phyloP scores from a whole-genome alignment of 2,329 filamentous ascomycete genomes.

The Fusarium albosuccineum region DNA sequence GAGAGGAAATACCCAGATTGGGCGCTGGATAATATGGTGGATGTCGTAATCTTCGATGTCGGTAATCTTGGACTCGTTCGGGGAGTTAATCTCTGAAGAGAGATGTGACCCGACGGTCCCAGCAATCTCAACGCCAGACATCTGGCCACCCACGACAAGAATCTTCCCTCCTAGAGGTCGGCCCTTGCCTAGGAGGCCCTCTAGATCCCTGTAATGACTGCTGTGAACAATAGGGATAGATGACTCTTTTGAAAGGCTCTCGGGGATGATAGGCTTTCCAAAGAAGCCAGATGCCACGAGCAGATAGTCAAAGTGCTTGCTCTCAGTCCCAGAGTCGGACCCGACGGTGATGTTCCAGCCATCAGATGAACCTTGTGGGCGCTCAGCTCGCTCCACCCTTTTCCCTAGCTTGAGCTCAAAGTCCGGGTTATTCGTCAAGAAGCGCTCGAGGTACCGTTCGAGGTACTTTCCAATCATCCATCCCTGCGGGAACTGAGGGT shows the following conservation, averaged over 20 bases:
- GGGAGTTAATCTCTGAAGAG: constrained; percentile 71
- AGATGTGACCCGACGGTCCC: constrained; percentile 78
- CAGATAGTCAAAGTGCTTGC: constrained; percentile 75
- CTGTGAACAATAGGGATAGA: constrained; percentile 73
- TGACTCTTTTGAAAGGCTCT: constrained; percentile 53
- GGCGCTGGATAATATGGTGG: constrained; percentile 76
- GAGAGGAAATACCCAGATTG: constrained; percentile 78
- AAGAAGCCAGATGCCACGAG: constrained; percentile 84
- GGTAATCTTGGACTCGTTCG: constrained; percentile 55
- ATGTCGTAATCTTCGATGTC: constrained; percentile 67
- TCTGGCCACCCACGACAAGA: constrained; percentile 82
- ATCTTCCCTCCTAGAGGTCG: constrained; percentile 68
- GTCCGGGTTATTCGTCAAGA: constrained; percentile 59
- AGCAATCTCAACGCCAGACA: constrained; percentile 85
- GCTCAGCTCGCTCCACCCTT: constrained; percentile 58
- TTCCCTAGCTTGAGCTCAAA: constrained; percentile 64
- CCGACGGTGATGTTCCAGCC: constrained; percentile 59
- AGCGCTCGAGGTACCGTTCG: constrained; percentile 71
- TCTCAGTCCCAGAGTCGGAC: constrained; percentile 54
- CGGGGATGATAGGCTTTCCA: constrained; percentile 68
- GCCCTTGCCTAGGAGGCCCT: constrained; percentile 58
- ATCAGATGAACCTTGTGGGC: constrained; percentile 50
- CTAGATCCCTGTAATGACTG: constrained; percentile 71
- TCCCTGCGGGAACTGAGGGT: constrained; percentile 78
- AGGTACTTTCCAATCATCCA: constrained; percentile 84